phyloP scores from a whole-genome alignment of 257 asterid species.

The Ilex aquifolium region DNA sequence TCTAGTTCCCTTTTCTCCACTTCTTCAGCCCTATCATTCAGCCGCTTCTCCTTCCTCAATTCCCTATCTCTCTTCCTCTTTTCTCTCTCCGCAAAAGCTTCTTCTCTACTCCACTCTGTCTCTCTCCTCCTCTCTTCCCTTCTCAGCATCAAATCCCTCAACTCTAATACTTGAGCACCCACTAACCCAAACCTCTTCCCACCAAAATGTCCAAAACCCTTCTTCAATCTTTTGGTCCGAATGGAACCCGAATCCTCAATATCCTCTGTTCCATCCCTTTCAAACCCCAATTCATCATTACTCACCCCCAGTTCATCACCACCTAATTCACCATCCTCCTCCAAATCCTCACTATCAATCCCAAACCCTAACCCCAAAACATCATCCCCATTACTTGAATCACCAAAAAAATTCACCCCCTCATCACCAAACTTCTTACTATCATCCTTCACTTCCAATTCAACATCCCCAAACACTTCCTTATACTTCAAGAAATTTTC shows the following conservation, averaged over 20 bases:
- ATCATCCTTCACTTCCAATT: conserved; percentile 34
- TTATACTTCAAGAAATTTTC: conserved; percentile 81
- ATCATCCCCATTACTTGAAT: conserved; percentile 6
- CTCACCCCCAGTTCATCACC: conserved; percentile 19
- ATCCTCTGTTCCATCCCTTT: conserved; percentile 27
- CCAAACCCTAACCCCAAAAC: conserved; percentile 36
- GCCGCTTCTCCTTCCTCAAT: conserved; percentile 24
- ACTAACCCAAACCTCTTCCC: conserved; percentile 45
- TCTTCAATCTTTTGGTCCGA: conserved; percentile 28
- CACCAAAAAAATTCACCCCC: conserved; percentile 26
- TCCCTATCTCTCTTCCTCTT: conserved; percentile 33
- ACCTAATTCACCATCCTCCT: conserved; percentile 24
- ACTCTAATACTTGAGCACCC: conserved; percentile 55
- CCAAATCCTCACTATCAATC: conserved; percentile 52
- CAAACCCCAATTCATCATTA: conserved; percentile 32
- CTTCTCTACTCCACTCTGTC: conserved; percentile 59
- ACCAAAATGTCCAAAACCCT: conserved; percentile 27
- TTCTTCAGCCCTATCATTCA: conserved; percentile 40
- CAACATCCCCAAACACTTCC: conserved; percentile 88
- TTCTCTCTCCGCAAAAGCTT: conserved; percentile 28
- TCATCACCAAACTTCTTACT: conserved; percentile 36
- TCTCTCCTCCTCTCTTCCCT: conserved; percentile 79
- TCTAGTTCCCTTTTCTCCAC: conserved; percentile 39
- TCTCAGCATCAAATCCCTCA: conserved; percentile 51
- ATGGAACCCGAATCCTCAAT: conserved; percentile 23